Percentiles rank a stretch among this genome's conserved stretches.
Evolutionary conservation across 148 eudicot species (phyloP).

Genomic region (Camellia japonica): DNA sequence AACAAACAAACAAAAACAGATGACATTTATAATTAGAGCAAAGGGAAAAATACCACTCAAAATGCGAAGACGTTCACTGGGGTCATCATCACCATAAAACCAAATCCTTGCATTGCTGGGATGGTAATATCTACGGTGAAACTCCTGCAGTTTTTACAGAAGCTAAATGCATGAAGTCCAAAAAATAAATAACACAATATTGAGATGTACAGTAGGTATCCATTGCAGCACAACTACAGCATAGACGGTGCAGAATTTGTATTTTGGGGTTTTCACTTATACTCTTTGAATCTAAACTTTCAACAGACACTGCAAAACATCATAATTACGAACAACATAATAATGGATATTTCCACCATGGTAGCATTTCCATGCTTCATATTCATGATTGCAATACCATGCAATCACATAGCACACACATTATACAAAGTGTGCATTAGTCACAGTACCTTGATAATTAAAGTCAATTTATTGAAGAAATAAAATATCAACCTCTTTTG

Average conservation of each 20-base stretch:
- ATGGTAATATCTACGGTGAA: conserved; percentile 85
- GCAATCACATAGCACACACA: background rate
- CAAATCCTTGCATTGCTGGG: conserved; percentile 98
- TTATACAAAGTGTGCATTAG: background rate
- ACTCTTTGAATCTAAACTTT: background rate
- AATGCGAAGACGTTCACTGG: conserved; percentile 84
- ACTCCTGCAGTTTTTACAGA: conserved; percentile 54
- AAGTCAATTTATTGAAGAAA: background rate
- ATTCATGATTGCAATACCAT: background rate
- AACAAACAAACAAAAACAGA: background rate
- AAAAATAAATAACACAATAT: background rate
- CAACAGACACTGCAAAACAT: background rate
- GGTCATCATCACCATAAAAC: conserved; percentile 98
- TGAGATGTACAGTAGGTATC: background rate
- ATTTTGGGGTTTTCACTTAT: background rate
- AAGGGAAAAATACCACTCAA: conserved; percentile 67
- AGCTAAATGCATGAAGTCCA: conserved; percentile 10
- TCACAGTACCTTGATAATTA: background rate
- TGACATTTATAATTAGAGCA: background rate
- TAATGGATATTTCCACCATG: background rate
- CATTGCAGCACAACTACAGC: background rate
- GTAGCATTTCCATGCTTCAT: background rate
- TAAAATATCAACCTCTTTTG: background rate
- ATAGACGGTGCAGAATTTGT: background rate
- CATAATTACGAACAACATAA: background rate